Evolutionary conservation across 2,329 filamentous ascomycete species (phyloP), one percentile per base, ranked within the genome.

Genomic region (Neurospora sp.): DNA sequence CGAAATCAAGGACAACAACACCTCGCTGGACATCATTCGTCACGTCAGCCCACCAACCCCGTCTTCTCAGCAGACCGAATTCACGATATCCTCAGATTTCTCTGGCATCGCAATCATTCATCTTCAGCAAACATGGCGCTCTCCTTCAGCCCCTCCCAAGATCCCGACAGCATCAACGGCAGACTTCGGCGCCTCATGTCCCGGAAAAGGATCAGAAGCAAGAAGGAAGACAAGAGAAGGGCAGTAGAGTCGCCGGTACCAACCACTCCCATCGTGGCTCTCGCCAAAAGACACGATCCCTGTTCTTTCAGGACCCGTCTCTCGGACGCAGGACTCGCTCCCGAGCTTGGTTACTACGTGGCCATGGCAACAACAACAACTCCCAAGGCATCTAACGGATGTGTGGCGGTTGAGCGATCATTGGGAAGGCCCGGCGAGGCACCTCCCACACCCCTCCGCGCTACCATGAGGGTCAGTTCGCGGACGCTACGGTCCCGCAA

Each of bases 301-400:
- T 73, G 71, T 43, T 62, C 52, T 33, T 72, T 72, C 33, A 68
- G 73, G 17, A 73, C 73, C 15, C 71, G 69, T 13, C 62, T 74
- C 70, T 38, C 40, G 15, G 71, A 69, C 39, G 11, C 39, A 28
- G 70, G 68, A 36, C 28, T 62, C 23, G 52, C 23, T 8, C n/a
- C 67, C 46, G 66, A 70, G 15, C n/a, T 71, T 10, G 23, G 10
- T 8, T 43, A 69, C 17, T 67, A 68, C 39, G 67, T 66, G 67
- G 68, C 69, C 42, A 69, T 70, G 67, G 66, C 28, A 33, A 33
- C 19, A 67, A 38, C n/a, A 73, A 72, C 62, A 73, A 75, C 28
- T 5, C 62, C 13, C 66, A 72, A 52, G 74, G 73, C 66, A 68
- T 75, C 62, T 70, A 62, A 62, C 4, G 52, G 52, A 36, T 62